Evolutionary conservation across 331 rosid species (phyloP).

Genomic region (Malus hybrid): DNA sequence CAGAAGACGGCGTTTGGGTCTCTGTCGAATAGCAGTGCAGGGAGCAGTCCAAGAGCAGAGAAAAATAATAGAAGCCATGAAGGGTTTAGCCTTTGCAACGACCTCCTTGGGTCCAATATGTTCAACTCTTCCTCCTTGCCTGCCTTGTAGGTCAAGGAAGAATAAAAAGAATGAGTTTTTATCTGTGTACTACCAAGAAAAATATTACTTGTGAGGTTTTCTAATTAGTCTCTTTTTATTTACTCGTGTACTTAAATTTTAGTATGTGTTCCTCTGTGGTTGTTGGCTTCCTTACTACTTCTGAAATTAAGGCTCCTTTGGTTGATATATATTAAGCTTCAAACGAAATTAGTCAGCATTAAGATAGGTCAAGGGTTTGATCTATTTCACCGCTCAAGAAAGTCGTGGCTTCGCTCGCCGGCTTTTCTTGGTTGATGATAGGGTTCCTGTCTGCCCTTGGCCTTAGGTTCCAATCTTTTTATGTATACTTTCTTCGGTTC

Average conservation of each 20-base stretch:
- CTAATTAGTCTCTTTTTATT: constrained; percentile 2
- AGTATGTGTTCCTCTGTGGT: neutral
- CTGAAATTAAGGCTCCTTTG: neutral
- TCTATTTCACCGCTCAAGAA: too few species aligned
- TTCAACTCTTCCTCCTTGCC: constrained; percentile 38
- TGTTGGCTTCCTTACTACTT: neutral
- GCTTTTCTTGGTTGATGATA: too few species aligned
- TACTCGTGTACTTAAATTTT: neutral
- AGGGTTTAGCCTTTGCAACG: constrained; percentile 61
- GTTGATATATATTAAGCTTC: neutral
- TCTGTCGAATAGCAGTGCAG: constrained; percentile 81
- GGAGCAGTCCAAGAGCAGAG: constrained; percentile 83
- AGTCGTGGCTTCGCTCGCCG: too few species aligned
- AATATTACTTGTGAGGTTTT: neutral
- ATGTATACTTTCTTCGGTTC: too few species aligned
- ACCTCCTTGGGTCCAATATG: constrained; percentile 44
- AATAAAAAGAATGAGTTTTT: neutral
- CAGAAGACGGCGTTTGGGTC: constrained; percentile 74
- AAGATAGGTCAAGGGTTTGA: too few species aligned
- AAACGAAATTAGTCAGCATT: too few species aligned
- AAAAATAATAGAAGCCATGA: constrained; percentile 31
- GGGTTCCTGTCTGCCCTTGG: too few species aligned
- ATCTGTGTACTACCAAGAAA: neutral
- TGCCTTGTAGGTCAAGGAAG: constrained; percentile 21
- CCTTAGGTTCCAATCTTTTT: too few species aligned